Evolutionary conservation across 345 rosid genomes (phyloP).

Genomic region (Triadica sebifera): DNA sequence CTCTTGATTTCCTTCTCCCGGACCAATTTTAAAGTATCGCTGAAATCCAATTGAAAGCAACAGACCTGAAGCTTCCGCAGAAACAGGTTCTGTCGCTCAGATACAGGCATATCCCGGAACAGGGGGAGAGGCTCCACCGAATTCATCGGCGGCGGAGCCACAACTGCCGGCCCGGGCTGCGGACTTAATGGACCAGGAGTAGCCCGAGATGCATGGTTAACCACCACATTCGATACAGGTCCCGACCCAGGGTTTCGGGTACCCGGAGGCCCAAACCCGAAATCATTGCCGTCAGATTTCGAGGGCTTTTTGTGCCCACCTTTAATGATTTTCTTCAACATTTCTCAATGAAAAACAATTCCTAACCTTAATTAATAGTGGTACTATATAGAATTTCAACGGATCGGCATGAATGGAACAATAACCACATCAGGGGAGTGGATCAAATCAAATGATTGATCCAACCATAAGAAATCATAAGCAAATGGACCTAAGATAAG

Average conservation of each 20-base stretch:
- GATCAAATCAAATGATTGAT: conserved; percentile 5
- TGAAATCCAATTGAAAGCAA: conserved; percentile 76
- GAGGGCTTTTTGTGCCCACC: conserved; percentile 73
- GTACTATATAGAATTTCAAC: conserved; percentile 2
- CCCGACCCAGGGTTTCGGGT: conserved; percentile 42
- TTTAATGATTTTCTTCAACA: conserved; percentile 87
- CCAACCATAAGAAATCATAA: background rate
- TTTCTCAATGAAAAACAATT: conserved; percentile 17
- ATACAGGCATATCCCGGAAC: conserved; percentile 56
- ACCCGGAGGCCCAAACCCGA: conserved; percentile 37
- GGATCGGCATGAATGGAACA: conserved; percentile 30
- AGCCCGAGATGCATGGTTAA: conserved; percentile 65
- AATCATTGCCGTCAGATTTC: conserved; percentile 53
- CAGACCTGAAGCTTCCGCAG: conserved; percentile 72
- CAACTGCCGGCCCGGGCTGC: conserved; percentile 17
- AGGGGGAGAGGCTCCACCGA: conserved; percentile 64
- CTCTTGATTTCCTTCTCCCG: conserved; percentile 86
- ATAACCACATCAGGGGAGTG: conserved; percentile 3
- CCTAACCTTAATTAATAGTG: conserved; percentile 20
- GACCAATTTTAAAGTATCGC: conserved; percentile 45
- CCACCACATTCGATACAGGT: conserved; percentile 46
- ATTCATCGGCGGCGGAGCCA: conserved; percentile 49
- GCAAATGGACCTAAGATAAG: conserved; percentile 23
- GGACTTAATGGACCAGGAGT: conserved; percentile 25
- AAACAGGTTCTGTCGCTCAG: conserved; percentile 64